phyloP scores from a whole-genome alignment of 2,329 filamentous ascomycete genomes.

The Xylariales sp. region DNA sequence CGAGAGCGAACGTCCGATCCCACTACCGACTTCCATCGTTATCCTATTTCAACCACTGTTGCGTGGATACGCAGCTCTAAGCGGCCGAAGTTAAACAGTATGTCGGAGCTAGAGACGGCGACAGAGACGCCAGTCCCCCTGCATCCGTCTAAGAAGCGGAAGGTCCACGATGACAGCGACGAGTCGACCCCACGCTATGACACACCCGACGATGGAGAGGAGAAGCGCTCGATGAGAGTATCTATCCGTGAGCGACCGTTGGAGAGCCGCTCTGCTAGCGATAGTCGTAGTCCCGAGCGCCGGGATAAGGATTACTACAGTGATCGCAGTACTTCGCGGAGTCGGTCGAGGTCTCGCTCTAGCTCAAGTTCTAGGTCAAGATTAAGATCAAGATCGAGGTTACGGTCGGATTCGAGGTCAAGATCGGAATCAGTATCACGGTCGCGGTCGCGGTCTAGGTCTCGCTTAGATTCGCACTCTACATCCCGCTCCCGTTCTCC shows the following conservation, averaged over 20 bases:
- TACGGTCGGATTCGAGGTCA: conserved; percentile 12
- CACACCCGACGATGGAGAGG: conserved; percentile 34
- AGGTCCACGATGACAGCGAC: conserved; percentile 34
- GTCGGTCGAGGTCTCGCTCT: conserved; percentile 19
- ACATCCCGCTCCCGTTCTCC: conserved; percentile 16
- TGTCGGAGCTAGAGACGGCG: conserved; percentile 7
- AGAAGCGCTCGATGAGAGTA: conserved; percentile 18
- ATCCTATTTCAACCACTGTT: too few species aligned
- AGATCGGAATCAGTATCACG: conserved; percentile 13
- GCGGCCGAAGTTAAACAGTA: background rate
- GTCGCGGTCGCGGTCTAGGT: conserved; percentile 12
- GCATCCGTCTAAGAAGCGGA: conserved; percentile 37
- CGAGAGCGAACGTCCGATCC: too few species aligned
- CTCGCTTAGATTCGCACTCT: conserved; percentile 19
- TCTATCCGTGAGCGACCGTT: conserved; percentile 25
- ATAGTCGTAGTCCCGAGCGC: conserved; percentile 17
- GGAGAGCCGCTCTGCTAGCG: conserved; percentile 18
- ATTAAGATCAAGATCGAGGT: conserved; percentile 15
- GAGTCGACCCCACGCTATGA: conserved; percentile 36
- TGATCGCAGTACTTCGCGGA: conserved; percentile 23
- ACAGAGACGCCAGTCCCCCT: conserved; percentile 13
- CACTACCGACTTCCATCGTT: too few species aligned
- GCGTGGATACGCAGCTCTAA: too few species aligned
- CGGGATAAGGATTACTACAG: conserved; percentile 23
- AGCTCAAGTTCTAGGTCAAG: conserved; percentile 17